These are phyloP conservation scores for Castanea mollissima DNA, from an alignment of 306 rosid genomes.

Conservation along the genomic window DNA sequence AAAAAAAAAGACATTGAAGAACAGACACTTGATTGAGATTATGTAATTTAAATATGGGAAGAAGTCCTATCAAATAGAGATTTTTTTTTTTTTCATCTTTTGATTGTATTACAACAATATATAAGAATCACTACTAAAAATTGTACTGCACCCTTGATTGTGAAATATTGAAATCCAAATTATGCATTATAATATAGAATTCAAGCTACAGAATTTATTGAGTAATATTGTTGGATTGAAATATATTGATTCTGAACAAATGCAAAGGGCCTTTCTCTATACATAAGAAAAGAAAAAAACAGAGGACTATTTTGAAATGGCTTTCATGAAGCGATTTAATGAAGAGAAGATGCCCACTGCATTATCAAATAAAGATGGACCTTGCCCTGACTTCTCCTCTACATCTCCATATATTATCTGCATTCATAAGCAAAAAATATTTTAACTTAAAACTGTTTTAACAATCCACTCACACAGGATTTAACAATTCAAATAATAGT, in stretches of 20 bases:
- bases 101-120: no score
- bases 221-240: neutral
- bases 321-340: conserved; percentile 76
- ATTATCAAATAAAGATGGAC: conserved; percentile 57
- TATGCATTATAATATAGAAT: neutral
- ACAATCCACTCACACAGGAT: neutral
- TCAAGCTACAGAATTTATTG: neutral
- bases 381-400: conserved; percentile 55
- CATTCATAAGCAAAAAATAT: conserved; percentile 16
- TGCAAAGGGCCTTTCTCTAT: neutral
- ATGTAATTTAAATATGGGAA: neutral
- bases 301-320: conserved; percentile 44
- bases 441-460: neutral
- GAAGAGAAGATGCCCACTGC: conserved; percentile 87
- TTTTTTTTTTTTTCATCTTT: no score
- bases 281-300: neutral
- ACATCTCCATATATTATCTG: conserved; percentile 70
- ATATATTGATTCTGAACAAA: neutral
- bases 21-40: neutral
- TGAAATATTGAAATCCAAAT: neutral
- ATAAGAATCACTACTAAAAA: no score
- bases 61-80: no score
- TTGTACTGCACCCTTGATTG: no score
- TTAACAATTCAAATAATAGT: neutral
- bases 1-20: neutral